Conservation (phyloP, 2,329 filamentous ascomycete species). For the Aureobasidium sp. region DNA sequence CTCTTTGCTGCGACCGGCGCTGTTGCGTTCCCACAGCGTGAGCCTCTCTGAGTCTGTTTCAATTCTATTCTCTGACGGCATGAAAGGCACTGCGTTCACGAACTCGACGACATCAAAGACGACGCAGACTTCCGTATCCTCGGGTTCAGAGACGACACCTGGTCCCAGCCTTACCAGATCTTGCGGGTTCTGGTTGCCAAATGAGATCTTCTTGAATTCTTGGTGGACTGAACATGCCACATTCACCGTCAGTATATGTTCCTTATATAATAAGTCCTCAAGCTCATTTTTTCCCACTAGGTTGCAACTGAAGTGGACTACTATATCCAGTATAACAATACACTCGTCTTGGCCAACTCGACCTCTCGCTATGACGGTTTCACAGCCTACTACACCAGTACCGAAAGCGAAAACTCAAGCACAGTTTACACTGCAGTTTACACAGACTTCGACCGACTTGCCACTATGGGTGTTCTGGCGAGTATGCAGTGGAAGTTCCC, state of each 20-base stretch:
- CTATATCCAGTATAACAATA: constrained; percentile 13
- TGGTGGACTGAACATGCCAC: constrained; percentile 6
- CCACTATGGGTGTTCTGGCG: neutral
- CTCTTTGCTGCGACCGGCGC: neutral
- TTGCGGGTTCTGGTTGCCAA: neutral
- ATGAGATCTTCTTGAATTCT: neutral
- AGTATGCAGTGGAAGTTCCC: constrained; percentile 1
- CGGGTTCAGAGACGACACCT: neutral
- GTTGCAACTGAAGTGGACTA: neutral
- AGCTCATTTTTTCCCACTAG: neutral
- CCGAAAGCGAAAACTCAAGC: neutral
- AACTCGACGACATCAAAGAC: neutral
- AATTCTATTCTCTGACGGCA: neutral
- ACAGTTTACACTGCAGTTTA: neutral
- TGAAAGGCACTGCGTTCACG: neutral
- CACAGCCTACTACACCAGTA: neutral
- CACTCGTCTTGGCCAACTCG: neutral
- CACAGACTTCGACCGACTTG: neutral
- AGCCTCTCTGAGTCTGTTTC: neutral
- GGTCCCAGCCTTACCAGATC: neutral
- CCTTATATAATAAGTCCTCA: too few species aligned
- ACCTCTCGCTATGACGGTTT: neutral
- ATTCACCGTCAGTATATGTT: neutral
- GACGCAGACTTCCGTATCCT: neutral
- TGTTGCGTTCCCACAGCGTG: neutral